phyloP scores from a whole-genome alignment of 768 basidiomycete genomes.

The Inosperma sp. region DNA sequence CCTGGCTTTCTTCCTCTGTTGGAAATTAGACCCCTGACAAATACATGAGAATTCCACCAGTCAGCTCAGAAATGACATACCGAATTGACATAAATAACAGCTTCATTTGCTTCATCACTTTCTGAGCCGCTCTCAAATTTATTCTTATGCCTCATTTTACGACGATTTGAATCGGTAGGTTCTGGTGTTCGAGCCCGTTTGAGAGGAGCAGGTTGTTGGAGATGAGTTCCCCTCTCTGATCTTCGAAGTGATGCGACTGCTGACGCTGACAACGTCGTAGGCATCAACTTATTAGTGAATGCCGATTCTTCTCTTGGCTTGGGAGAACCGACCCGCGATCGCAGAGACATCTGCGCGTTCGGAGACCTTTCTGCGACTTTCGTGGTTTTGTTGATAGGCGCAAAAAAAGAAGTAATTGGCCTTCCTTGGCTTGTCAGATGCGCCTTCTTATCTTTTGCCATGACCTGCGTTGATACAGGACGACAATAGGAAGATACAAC shows the following conservation, averaged over 20 bases:
- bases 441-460: slow-evolving; percentile 30
- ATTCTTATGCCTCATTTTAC: slow-evolving; percentile 25
- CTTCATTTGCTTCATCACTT: slow-evolving; percentile 19
- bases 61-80: background rate
- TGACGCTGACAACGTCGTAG: background rate
- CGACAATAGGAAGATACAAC: background rate
- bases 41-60: background rate
- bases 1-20: slow-evolving; percentile 36
- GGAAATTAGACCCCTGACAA: slow-evolving; percentile 10
- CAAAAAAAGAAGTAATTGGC: slow-evolving; percentile 47
- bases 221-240: slow-evolving; percentile 6
- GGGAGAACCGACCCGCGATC: background rate
- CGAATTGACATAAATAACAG: slow-evolving; percentile 30
- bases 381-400: slow-evolving; percentile 24
- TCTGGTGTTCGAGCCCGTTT: slow-evolving; percentile 19
- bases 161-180: slow-evolving; percentile 6
- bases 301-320: background rate
- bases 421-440: slow-evolving; percentile 20
- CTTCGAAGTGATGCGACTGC: background rate
- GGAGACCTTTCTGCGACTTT: slow-evolving; percentile 11
- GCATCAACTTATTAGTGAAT: background rate
- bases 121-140: slow-evolving; percentile 39
- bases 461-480: slow-evolving; percentile 4
- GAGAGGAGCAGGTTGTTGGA: slow-evolving; percentile 13
- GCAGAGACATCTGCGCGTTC: background rate